Conservation (phyloP, 768 basidiomycete species). For the Agrocybe praecox region DNA sequence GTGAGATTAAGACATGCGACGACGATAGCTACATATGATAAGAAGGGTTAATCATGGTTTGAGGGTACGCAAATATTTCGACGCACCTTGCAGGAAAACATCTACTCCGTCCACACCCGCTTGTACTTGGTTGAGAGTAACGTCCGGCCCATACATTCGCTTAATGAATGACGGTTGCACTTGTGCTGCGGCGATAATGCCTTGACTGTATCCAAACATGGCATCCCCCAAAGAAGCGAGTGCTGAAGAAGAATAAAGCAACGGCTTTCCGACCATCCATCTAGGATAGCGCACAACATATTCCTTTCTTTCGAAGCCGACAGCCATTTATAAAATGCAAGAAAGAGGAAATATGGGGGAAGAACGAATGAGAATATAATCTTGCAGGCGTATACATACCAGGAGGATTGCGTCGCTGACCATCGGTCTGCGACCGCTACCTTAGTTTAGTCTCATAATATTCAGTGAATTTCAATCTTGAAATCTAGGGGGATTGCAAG, state of each 20-base stretch:
- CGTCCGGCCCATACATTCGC: slow-evolving; percentile 46
- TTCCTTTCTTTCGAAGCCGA: slow-evolving; percentile 16
- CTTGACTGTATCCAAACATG: slow-evolving; percentile 59
- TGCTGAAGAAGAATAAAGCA: slow-evolving; percentile 53
- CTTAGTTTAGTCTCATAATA: background rate
- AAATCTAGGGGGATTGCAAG: no score
- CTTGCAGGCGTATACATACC: background rate
- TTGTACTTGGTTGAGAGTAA: slow-evolving; percentile 48
- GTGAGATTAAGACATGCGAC: slow-evolving; percentile 53
- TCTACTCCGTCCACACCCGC: slow-evolving; percentile 43
- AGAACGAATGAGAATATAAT: background rate
- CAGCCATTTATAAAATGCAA: slow-evolving; percentile 1
- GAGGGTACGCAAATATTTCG: background rate
- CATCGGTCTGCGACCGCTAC: background rate
- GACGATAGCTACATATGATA: slow-evolving; percentile 40
- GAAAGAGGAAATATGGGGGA: background rate
- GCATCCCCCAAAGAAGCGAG: slow-evolving; percentile 59
- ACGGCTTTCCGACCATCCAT: slow-evolving; percentile 52
- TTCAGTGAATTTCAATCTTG: background rate
- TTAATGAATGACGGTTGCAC: slow-evolving; percentile 55
- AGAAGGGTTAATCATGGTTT: background rate
- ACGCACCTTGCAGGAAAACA: slow-evolving; percentile 47
- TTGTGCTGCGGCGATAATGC: slow-evolving; percentile 51
- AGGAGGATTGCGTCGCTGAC: background rate
- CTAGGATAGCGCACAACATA: slow-evolving; percentile 51